Evolutionary conservation across 805 yeast genomes (phyloP).

Genomic region (Saccharomycopsis malanga): DNA sequence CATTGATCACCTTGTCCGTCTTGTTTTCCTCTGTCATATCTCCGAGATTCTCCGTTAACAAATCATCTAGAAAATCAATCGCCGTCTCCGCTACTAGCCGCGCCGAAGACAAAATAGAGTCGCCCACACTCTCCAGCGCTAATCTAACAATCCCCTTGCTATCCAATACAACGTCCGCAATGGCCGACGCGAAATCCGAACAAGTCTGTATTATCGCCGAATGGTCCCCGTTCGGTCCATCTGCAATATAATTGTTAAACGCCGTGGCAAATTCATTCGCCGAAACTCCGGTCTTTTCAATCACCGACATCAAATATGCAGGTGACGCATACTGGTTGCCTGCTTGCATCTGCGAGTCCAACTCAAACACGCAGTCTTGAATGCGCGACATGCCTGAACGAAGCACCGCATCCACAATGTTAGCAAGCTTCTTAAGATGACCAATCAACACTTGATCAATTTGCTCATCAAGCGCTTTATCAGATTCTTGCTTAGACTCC

Average conservation of each 20-base stretch:
- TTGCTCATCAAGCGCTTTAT: conserved; percentile 49
- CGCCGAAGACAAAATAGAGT: conserved; percentile 40
- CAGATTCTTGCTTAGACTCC: conserved; percentile 34
- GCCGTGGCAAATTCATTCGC: conserved; percentile 78
- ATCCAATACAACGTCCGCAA: conserved; percentile 56
- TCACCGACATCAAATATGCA: conserved; percentile 54
- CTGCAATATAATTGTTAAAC: conserved; percentile 69
- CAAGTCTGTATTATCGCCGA: conserved; percentile 54
- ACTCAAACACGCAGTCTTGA: conserved; percentile 63
- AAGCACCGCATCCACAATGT: conserved; percentile 64
- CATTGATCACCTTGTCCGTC: conserved; percentile 66
- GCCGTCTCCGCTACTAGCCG: conserved; percentile 51
- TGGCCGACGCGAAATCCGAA: conserved; percentile 53
- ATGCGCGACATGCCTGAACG: conserved; percentile 61
- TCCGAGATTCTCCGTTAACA: conserved; percentile 47
- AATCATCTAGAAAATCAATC: conserved; percentile 46
- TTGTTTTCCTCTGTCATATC: conserved; percentile 52
- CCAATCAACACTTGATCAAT: conserved; percentile 45
- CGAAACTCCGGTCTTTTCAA: conserved; percentile 61
- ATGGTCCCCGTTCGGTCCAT: conserved; percentile 63
- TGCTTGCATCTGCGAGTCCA: conserved; percentile 75
- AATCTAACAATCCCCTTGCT: conserved; percentile 62
- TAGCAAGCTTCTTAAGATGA: conserved; percentile 43
- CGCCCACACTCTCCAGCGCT: conserved; percentile 47
- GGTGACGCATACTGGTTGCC: conserved; percentile 75